Conservation (phyloP, 2,329 filamentous ascomycete species). For the Zymoseptoria brevis region DNA sequence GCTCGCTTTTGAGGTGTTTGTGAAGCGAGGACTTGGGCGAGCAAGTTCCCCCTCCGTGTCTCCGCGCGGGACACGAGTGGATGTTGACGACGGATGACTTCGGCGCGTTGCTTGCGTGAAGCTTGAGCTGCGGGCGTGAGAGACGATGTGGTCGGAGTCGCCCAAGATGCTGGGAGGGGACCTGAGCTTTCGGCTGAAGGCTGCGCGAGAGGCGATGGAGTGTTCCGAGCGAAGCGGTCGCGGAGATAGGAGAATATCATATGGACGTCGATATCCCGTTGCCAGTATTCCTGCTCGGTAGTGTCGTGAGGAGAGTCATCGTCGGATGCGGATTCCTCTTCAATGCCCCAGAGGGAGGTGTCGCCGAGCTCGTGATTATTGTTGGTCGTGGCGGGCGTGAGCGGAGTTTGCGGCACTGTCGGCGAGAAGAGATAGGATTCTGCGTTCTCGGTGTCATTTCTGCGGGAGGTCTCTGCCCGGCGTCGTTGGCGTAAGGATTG, state of each 20-base stretch:
- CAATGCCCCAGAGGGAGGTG: constrained; percentile 58
- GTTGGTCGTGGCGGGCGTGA: constrained; percentile 20
- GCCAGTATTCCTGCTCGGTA: constrained; percentile 72
- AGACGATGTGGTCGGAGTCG: constrained; percentile 22
- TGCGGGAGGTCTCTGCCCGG: constrained; percentile 11
- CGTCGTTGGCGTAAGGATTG: constrained; percentile 22
- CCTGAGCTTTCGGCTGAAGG: constrained; percentile 19
- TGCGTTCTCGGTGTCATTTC: constrained; percentile 12
- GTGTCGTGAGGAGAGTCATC: constrained; percentile 19
- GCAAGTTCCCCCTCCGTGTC: constrained; percentile 5
- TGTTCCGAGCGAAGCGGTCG: constrained; percentile 56
- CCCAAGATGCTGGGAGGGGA: constrained; percentile 29
- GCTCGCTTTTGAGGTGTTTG: constrained; percentile 27
- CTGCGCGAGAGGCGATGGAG: constrained; percentile 8
- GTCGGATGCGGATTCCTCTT: constrained; percentile 46
- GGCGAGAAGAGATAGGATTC: constrained; percentile 22
- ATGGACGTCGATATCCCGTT: constrained; percentile 80
- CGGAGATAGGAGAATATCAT: constrained; percentile 85
- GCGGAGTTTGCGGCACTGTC: constrained; percentile 25
- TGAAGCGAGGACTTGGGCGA: constrained; percentile 2
- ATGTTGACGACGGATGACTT: constrained; percentile 80
- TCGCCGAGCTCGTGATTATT: constrained; percentile 34
- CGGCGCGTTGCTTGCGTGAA: constrained; percentile 66
- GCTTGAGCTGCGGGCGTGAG: constrained; percentile 38
- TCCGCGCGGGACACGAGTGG: constrained; percentile 62